Percentiles rank a stretch among this genome's conserved stretches.
Conservation (phyloP, 1,139 yeast species). For the Magnusiomyces clavatus region DNA sequence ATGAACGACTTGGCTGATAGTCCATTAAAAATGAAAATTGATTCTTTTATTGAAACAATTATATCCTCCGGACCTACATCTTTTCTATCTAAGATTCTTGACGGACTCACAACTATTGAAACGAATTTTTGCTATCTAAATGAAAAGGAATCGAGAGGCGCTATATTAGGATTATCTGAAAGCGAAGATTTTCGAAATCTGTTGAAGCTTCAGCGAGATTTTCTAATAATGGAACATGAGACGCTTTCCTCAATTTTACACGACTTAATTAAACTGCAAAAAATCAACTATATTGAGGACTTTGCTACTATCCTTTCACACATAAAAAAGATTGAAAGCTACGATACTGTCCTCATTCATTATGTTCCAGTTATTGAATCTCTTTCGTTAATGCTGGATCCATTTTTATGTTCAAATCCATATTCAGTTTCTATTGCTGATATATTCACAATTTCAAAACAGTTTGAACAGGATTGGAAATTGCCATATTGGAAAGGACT, state of each 20-base stretch:
- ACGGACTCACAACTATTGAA: conserved; percentile 53
- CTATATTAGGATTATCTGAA: conserved; percentile 43
- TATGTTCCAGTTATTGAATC: conserved; percentile 42
- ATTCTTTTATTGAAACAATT: conserved; percentile 10
- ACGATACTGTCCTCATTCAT: conserved; percentile 57
- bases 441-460: not conserved
- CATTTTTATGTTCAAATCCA: conserved; percentile 10
- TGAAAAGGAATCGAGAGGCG: conserved; percentile 47
- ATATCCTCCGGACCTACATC: conserved; percentile 9
- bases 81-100: conserved; percentile 34
- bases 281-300: conserved; percentile 37
- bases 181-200: conserved; percentile 47
- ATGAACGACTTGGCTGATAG: conserved; percentile 22
- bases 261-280: conserved; percentile 18
- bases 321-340: conserved; percentile 41
- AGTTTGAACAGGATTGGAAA: conserved; percentile 22
- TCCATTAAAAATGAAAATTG: conserved; percentile 4
- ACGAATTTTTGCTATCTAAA: conserved; percentile 45
- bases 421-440: not conserved
- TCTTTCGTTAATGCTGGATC: conserved; percentile 12
- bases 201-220: conserved; percentile 51
- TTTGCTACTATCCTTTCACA: conserved; percentile 39
- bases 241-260: conserved; percentile 53
- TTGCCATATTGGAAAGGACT: conserved; percentile 42
- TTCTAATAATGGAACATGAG: conserved; percentile 63